Evolutionary conservation across 805 yeast species (phyloP).

Genomic region (Metschnikowia kunwiensis): DNA sequence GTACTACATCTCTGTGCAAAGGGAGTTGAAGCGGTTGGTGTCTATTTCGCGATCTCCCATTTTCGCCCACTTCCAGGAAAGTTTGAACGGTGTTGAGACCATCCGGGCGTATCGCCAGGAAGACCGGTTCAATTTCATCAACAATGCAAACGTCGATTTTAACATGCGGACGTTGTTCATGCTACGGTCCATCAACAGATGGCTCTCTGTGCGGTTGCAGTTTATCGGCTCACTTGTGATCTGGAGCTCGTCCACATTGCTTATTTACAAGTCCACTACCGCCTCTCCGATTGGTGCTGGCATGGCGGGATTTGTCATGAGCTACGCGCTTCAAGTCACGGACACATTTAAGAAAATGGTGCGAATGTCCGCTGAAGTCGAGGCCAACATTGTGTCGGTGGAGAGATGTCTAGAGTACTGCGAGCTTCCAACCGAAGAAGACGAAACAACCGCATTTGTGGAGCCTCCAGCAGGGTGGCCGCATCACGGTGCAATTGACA

Average conservation of each 20-base stretch:
- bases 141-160: conserved; percentile 48
- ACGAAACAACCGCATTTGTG: conserved; percentile 3
- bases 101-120: conserved; percentile 73
- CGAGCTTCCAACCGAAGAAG: conserved; percentile 42
- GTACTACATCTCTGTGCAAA: conserved; percentile 84
- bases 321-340: conserved; percentile 59
- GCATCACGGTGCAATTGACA: conserved; percentile 8
- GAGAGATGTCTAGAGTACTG: conserved; percentile 66
- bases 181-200: conserved; percentile 56
- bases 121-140: conserved; percentile 57
- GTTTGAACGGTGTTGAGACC: conserved; percentile 72
- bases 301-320: conserved; percentile 61
- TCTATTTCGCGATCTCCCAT: conserved; percentile 64
- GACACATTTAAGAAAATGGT: conserved; percentile 53
- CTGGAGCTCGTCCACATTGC: conserved; percentile 48
- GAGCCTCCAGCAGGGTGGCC: conserved; percentile 16
- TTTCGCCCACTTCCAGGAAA: conserved; percentile 67
- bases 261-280: conserved; percentile 35
- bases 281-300: conserved; percentile 53
- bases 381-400: conserved; percentile 60
- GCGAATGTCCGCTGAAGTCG: conserved; percentile 60
- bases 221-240: conserved; percentile 57
- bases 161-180: conserved; percentile 48
- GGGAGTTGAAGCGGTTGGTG: conserved; percentile 51
- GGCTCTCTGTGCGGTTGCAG: conserved; percentile 63